Evolutionary conservation across 768 basidiomycete species (phyloP).

Genomic region (Termitomyces heimii): DNA sequence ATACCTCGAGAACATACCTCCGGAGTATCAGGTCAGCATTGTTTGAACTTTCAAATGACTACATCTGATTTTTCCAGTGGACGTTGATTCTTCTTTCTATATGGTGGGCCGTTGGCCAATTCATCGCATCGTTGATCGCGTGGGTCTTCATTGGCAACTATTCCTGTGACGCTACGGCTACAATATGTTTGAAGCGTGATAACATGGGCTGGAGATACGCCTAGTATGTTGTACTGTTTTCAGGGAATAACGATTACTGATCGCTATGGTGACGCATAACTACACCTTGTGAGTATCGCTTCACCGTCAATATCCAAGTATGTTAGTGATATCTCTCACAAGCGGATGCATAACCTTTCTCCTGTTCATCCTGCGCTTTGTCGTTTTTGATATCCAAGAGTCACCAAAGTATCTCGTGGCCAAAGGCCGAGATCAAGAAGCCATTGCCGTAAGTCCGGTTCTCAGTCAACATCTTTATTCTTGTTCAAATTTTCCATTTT

Average conservation of each 20-base stretch:
- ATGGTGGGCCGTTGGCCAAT: conserved; percentile 49
- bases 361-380: conserved; percentile 49
- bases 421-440: conserved; percentile 51
- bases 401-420: conserved; percentile 59
- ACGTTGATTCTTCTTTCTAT: conserved; percentile 51
- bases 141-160: conserved; percentile 54
- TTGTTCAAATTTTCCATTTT: background rate
- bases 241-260: background rate
- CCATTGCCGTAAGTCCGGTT: conserved; percentile 31
- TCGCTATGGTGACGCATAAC: conserved; percentile 15
- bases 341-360: conserved; percentile 44
- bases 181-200: conserved; percentile 33
- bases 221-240: conserved; percentile 25
- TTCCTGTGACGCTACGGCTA: conserved; percentile 35
- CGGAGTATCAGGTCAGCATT: conserved; percentile 29
- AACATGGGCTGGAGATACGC: conserved; percentile 64
- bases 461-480: background rate
- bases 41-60: conserved; percentile 2
- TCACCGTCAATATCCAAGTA: background rate
- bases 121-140: conserved; percentile 43
- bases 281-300: conserved; percentile 29
- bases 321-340: background rate
- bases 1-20: conserved; percentile 38
- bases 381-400: conserved; percentile 55
- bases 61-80: conserved; percentile 26